Percentiles rank a stretch among this genome's conserved stretches.
These are phyloP conservation scores for Holtermannia corniformis DNA, from an alignment of 768 basidiomycete species.

Conservation along the genomic window DNA sequence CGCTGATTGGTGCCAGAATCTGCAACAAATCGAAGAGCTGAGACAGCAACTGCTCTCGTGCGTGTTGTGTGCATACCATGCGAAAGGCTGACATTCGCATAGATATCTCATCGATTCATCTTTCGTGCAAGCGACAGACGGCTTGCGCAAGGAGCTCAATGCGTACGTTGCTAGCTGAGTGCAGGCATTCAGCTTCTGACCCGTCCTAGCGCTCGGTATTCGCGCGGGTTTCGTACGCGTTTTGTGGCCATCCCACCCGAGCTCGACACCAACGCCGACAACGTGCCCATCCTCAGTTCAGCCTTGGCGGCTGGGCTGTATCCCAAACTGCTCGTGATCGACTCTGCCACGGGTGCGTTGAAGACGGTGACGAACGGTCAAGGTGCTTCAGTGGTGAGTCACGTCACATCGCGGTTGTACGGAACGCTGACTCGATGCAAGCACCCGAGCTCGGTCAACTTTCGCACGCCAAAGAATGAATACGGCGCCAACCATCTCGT, in stretches of 20 bases:
- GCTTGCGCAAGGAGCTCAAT: slow-evolving; percentile 60
- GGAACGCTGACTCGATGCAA: slow-evolving; percentile 1
- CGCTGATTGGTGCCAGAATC: slow-evolving; percentile 50
- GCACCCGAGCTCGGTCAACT: slow-evolving; percentile 90
- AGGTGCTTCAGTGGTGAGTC: slow-evolving; percentile 51
- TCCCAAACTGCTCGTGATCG: slow-evolving; percentile 76
- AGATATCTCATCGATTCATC: slow-evolving; percentile 83
- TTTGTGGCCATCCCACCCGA: slow-evolving; percentile 67
- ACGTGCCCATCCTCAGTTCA: slow-evolving; percentile 60
- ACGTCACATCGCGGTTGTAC: neutral
- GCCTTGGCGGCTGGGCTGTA: slow-evolving; percentile 79
- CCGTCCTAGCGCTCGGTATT: slow-evolving; percentile 58
- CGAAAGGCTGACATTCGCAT: neutral
- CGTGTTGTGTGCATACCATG: slow-evolving; percentile 23
- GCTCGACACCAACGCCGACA: slow-evolving; percentile 56
- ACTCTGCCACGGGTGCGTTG: slow-evolving; percentile 54
- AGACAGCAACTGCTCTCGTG: slow-evolving; percentile 79
- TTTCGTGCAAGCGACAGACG: slow-evolving; percentile 62
- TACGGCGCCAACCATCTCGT: slow-evolving; percentile 64
- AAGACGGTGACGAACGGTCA: slow-evolving; percentile 76
- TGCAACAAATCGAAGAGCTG: slow-evolving; percentile 92
- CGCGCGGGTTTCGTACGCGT: slow-evolving; percentile 56
- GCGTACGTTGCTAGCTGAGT: slow-evolving; percentile 44
- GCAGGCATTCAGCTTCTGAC: neutral
- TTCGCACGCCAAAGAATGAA: slow-evolving; percentile 56